Percentiles rank a stretch among this genome's conserved stretches.
These are phyloP conservation scores for Zasmidium cellare DNA, from an alignment of 2,329 filamentous ascomycete species.

Conservation along the genomic window DNA sequence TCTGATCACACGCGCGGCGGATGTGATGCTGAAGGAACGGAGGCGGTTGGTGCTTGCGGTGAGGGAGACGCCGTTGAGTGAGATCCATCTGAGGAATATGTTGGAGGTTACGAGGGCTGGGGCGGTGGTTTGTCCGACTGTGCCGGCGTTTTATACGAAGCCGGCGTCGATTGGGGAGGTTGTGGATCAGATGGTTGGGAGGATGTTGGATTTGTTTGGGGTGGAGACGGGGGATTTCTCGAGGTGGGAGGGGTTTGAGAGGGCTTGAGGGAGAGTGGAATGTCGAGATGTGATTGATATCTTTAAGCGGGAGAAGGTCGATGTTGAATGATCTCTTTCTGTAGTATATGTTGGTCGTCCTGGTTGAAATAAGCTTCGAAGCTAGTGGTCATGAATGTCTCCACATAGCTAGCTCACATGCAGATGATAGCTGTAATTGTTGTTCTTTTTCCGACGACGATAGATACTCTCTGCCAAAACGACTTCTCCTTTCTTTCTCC, in stretches of 20 bases:
- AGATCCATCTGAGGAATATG: conserved; percentile 53
- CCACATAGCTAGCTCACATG: too few relatives aligned
- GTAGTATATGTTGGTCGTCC: too few relatives aligned
- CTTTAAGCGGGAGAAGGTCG: too few relatives aligned
- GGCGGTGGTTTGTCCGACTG: conserved; percentile 45
- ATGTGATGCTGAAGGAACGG: conserved; percentile 50
- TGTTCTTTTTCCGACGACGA: too few relatives aligned
- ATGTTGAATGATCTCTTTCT: too few relatives aligned
- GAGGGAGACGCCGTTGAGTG: conserved; percentile 49
- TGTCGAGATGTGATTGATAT: too few relatives aligned
- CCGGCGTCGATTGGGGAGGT: conserved; percentile 2
- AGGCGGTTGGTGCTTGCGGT: conserved; percentile 42
- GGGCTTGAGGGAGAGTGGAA: not conserved
- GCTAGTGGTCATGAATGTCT: too few relatives aligned
- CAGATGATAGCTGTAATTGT: too few relatives aligned
- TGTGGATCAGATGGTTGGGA: conserved; percentile 6
- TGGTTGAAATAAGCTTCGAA: too few relatives aligned
- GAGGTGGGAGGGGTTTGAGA: conserved; percentile 2
- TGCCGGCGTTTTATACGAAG: conserved; percentile 46
- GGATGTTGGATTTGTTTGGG: conserved; percentile 7
- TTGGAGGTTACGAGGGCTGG: conserved; percentile 38
- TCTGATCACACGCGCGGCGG: conserved; percentile 47
- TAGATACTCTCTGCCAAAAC: too few relatives aligned
- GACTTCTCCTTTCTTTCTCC: too few relatives aligned
- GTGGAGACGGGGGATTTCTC: conserved; percentile 4